Base-by-base conservation (phyloP, 2,329 filamentous ascomycete genomes). In the Aspergillus pseudonomiae region DNA sequence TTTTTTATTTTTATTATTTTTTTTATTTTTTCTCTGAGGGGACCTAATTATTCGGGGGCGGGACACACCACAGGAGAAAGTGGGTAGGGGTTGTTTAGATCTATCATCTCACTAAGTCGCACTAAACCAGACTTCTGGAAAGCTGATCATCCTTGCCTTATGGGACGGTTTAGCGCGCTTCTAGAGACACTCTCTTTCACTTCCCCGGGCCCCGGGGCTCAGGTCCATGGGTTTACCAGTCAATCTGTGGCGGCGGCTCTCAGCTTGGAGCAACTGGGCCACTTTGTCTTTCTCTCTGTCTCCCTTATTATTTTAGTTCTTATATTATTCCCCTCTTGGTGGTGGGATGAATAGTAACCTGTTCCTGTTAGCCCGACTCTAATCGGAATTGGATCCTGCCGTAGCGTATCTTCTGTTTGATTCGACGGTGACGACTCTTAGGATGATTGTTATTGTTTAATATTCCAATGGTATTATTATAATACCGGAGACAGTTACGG, bases 81-180 rank as follows among this genome's bases (percentile, higher is more conserved):
- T 46, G 63, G 62, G 50, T 65, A 58, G 61, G 57, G 56, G 63
- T 54, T 65, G 69, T n/a, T 73, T 69, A 75, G 74, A 77, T 77
- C 75, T 77, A 76, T 77, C 75, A 76, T 75, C 74, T 75, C 69
- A 71, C 71, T 65, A 71, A 71, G 63, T 70, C 62, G 60, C 71
- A 74, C 73, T 75, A 74, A 73, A 71, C 74, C 74, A 75, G 63
- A 71, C 60, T 67, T 71, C 69, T 74, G 74, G 73, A 74, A 75
- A 73, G 67, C 67, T 65, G 74, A 77, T 76, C 72, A 73, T 73
- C 69, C 67, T 71, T 68, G 63, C 71, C 70, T 73, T 70, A 74
- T 70, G 71, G 67, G 62, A 63, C 65, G 57, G 61, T 62, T 75
- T 76, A 75, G 72, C 73, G 70, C 68, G 65, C 63, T 69, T 71